These are phyloP conservation scores for Tulasnella sp. DNA, from an alignment of 768 basidiomycete genomes.

Conservation along the genomic window DNA sequence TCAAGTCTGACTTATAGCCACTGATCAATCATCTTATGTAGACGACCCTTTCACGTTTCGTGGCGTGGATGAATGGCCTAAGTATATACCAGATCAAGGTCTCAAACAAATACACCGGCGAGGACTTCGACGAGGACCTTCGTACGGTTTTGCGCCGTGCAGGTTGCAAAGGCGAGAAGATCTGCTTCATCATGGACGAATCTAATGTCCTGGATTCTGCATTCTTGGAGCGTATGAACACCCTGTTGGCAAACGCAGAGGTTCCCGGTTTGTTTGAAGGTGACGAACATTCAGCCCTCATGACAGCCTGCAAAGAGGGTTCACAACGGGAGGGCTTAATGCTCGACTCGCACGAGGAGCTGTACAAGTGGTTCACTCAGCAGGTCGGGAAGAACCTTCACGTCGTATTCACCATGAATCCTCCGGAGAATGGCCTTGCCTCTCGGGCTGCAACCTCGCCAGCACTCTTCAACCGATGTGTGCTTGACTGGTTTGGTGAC, in stretches of 20 bases:
- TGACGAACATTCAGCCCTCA: conserved; percentile 94
- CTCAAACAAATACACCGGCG: conserved; percentile 96
- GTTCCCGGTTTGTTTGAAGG: conserved; percentile 99
- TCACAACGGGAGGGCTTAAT: conserved; percentile 98
- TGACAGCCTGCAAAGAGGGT: conserved; percentile 99
- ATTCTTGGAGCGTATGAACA: conserved; percentile 99
- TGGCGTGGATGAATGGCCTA: conserved; percentile 99
- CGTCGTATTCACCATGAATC: conserved; percentile 99
- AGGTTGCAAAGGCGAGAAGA: conserved; percentile 97
- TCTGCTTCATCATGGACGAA: conserved; percentile 99
- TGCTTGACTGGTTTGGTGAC: conserved; percentile 98
- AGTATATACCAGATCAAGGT: conserved; percentile 99
- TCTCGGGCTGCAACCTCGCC: conserved; percentile 96
- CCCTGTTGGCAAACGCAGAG: conserved; percentile 96
- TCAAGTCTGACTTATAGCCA: conserved; percentile 3
- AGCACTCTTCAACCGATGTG: conserved; percentile 97
- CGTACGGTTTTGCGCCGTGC: conserved; percentile 88
- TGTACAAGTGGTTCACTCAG: conserved; percentile 97
- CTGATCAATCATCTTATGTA: conserved; percentile 27
- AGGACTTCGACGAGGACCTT: conserved; percentile 97
- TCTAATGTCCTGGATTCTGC: conserved; percentile 98
- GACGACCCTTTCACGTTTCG: conserved; percentile 96
- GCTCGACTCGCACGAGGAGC: conserved; percentile 94
- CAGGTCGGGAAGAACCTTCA: conserved; percentile 97
- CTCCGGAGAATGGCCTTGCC: conserved; percentile 89